Base-by-base conservation (phyloP, 176 grass and related monocot species). In the Melocanna baccifera region DNA sequence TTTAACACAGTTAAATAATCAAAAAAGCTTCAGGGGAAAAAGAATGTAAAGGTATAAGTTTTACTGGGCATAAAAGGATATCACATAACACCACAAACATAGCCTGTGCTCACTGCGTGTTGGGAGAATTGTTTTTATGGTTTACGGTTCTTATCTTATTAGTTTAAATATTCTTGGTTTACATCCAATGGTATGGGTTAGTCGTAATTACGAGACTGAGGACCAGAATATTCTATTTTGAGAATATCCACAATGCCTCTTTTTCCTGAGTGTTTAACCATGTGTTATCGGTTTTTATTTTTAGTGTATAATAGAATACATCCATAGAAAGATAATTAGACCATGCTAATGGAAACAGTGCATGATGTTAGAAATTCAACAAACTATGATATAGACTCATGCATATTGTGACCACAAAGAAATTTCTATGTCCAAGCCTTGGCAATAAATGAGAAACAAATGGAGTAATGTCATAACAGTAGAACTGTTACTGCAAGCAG, bases 1-100 rank as follows among this genome's bases (percentile, higher is more conserved):
- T 46, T 34, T 43, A 69, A 61, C 42, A 75, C 23, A 62, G 13
- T 71, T 67, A 45, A 63, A 69, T 79, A 73, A 78, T 77, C 10
- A 59, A 62, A 66, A 73, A 80, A 67, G 61, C 59, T 79, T 67
- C 16, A 46, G 42, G 43, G 3, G 4, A 39, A 68, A 62, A 75
- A 16, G 26, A 67, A 67, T 69, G 18, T 73, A 56, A 45, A 64
- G 39, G 66, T 58, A 45, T 13, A 41, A 14, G n/a, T 29, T 46
- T 75, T 73, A 83, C 47, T 57, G 42, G 2, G 19, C 56, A 70
- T 45, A 82, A 67, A 57, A 67, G 19, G 18, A 73, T 18, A 52
- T 53, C 0, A 72, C 37, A 73, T 19, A 36, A 64, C 36, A 86
- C 34, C 47, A 82, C 22, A 25, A 64, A 48, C 32, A 86, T 69